Evolutionary conservation across 306 rosid genomes (phyloP).

Genomic region (Dryas drummondii): DNA sequence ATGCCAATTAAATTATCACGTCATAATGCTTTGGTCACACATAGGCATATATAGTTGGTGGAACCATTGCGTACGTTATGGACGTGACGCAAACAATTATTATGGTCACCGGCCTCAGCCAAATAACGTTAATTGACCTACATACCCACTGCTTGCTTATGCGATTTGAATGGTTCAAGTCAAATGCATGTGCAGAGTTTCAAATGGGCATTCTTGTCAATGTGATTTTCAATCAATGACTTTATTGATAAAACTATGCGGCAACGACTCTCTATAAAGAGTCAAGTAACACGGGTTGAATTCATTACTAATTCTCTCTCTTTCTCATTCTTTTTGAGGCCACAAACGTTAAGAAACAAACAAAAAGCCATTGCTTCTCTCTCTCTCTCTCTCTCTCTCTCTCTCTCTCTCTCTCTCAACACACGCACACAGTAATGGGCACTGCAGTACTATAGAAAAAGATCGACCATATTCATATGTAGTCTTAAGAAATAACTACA

Average conservation of each 20-base stretch:
- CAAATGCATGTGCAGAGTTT: background rate
- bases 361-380: background rate
- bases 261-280: slow-evolving; percentile 8
- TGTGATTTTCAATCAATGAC: background rate
- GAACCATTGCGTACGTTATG: slow-evolving; percentile 18
- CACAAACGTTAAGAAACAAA: background rate
- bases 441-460: background rate
- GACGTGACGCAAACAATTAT: slow-evolving; percentile 14
- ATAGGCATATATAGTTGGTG: background rate
- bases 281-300: slow-evolving; percentile 27
- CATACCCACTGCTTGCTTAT: background rate
- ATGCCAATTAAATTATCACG: too few relatives aligned
- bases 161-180: background rate
- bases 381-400: background rate
- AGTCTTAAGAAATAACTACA: background rate
- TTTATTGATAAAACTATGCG: background rate
- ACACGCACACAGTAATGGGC: background rate
- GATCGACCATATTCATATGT: background rate
- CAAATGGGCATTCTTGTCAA: slow-evolving; percentile 18
- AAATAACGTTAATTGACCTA: background rate
- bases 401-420: background rate
- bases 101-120: background rate
- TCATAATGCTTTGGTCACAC: too few relatives aligned
- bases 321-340: background rate
- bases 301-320: background rate